These are phyloP conservation scores for Amniculicola lignicola DNA, from an alignment of 495 filamentous ascomycete genomes.

Conservation along the genomic window DNA sequence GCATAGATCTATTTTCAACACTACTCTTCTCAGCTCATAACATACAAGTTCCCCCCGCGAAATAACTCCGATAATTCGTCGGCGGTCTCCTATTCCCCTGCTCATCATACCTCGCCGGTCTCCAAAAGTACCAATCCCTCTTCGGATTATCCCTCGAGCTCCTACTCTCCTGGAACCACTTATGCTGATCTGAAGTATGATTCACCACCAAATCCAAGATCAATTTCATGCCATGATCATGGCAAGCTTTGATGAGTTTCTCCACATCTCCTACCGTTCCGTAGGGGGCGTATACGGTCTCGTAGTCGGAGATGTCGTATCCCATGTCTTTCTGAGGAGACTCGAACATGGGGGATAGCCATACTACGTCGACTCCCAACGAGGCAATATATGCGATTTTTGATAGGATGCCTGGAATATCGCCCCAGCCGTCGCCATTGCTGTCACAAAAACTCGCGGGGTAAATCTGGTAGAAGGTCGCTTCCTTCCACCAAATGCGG, in stretches of 20 bases:
- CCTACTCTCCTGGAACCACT: slow-evolving; percentile 38
- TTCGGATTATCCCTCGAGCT: slow-evolving; percentile 32
- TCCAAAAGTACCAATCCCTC: slow-evolving; percentile 43
- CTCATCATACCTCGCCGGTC: slow-evolving; percentile 29
- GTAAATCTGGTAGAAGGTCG: slow-evolving; percentile 41
- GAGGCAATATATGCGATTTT: slow-evolving; percentile 37
- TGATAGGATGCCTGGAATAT: slow-evolving; percentile 27
- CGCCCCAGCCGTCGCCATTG: slow-evolving; percentile 33
- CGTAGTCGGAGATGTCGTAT: slow-evolving; percentile 42
- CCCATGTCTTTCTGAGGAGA: slow-evolving; percentile 40
- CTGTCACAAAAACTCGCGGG: slow-evolving; percentile 39
- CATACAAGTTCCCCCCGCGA: slow-evolving; percentile 29
- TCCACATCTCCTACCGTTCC: slow-evolving; percentile 39
- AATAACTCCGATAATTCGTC: slow-evolving; percentile 39
- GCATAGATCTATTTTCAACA: no score
- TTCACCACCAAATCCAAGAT: slow-evolving; percentile 40
- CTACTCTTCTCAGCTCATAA: no score
- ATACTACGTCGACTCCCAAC: slow-evolving; percentile 39
- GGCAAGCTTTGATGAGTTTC: slow-evolving; percentile 31
- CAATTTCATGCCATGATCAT: slow-evolving; percentile 34
- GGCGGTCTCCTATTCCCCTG: slow-evolving; percentile 32
- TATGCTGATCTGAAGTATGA: slow-evolving; percentile 37
- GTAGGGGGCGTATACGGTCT: slow-evolving; percentile 31
- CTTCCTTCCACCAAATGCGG: slow-evolving; percentile 38
- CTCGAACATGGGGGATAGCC: slow-evolving; percentile 33